Evolutionary conservation across 495 filamentous ascomycete genomes (phyloP).

Genomic region (Sporormia fimetaria): DNA sequence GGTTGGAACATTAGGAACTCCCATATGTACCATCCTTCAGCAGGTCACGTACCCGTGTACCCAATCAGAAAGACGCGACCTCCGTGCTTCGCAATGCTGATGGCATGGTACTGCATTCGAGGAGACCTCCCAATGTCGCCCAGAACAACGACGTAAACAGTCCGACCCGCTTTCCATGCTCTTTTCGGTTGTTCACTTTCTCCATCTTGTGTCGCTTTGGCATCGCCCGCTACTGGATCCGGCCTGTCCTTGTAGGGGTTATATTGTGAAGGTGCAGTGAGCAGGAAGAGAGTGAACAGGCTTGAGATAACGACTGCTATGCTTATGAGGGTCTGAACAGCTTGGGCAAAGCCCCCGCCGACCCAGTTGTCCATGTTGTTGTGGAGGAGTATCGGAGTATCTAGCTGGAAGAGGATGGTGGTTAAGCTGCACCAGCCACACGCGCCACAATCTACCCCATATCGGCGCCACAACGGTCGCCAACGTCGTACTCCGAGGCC

Average conservation of each 20-base stretch:
- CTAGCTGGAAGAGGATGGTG: too few relatives aligned
- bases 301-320: constrained; percentile 6
- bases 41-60: constrained; percentile 53
- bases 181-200: constrained; percentile 12
- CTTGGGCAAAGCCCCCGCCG: constrained; percentile 2
- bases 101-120: constrained; percentile 96
- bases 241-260: constrained; percentile 15
- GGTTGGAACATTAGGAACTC: not conserved
- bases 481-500: too few relatives aligned
- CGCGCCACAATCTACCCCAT: too few relatives aligned
- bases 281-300: constrained; percentile 13
- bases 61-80: constrained; percentile 76
- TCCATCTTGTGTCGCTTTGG: constrained; percentile 3
- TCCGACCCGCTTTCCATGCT: constrained; percentile 29
- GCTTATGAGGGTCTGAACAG: constrained; percentile 10
- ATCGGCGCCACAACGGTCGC: too few relatives aligned
- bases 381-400: too few relatives aligned
- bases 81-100: constrained; percentile 80
- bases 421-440: too few relatives aligned
- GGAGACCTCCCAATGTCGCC: constrained; percentile 94
- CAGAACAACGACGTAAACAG: constrained; percentile 82
- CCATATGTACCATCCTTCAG: not conserved
- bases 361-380: not conserved
- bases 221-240: not conserved
- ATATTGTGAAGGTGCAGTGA: constrained; percentile 23